Evolutionary conservation across 192 early-diverging fungal species (phyloP).

Genomic region (Gigaspora rosea): DNA sequence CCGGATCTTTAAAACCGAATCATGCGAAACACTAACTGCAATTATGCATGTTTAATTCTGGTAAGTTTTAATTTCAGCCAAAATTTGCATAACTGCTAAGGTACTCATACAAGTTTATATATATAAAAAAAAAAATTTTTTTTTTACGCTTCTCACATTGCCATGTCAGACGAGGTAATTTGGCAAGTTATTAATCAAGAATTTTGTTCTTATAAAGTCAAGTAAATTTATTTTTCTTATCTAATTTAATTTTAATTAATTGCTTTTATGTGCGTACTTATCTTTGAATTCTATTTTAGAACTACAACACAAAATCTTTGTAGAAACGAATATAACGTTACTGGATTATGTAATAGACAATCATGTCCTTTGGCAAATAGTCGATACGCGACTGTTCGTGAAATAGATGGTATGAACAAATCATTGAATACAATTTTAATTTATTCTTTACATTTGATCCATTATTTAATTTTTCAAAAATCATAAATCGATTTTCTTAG

Average conservation of each 20-base stretch:
- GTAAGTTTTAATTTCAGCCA: no score
- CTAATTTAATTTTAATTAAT: neutral
- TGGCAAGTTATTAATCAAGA: constrained; percentile 96
- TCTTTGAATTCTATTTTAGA: constrained; percentile 41
- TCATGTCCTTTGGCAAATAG: constrained; percentile 95
- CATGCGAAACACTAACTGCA: no score
- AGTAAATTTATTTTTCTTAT: constrained; percentile 52
- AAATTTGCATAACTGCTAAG: no score
- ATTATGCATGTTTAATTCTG: no score
- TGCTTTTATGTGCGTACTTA: neutral
- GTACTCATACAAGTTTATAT: no score
- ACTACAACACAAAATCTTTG: constrained; percentile 89
- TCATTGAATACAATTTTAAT: neutral
- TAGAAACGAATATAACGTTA: constrained; percentile 95
- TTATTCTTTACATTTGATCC: neutral
- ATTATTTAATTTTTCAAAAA: neutral
- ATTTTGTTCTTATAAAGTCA: constrained; percentile 99
- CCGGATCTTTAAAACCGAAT: no score
- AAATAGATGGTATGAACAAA: constrained; percentile 60
- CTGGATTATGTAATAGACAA: constrained; percentile 92
- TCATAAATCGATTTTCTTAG: constrained; percentile 34
- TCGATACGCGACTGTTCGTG: constrained; percentile 93
- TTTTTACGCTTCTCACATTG: constrained; percentile 17
- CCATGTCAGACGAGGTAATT: constrained; percentile 75
- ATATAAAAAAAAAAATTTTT: neutral